Base-by-base conservation (phyloP, 768 basidiomycete species). In the Pleurotus djamor region DNA sequence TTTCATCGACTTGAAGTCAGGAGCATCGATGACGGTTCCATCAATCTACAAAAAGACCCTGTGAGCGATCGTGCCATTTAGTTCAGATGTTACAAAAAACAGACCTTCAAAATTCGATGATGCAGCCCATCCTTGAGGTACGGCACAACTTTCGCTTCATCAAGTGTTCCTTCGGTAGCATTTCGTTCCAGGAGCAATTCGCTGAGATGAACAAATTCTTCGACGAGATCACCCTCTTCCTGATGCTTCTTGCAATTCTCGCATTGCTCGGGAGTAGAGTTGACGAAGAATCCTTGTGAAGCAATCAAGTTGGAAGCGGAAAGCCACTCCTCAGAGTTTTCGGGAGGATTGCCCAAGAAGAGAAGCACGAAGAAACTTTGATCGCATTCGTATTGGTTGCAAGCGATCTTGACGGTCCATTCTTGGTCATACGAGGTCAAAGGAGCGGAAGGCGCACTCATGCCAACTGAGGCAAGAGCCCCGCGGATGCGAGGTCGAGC, bases 141-240 rank as follows among this genome's bases (percentile, higher is more conserved):
- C 34, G 79, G 76, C 7, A 65, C 65, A 33, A 82, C 71, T n/a
- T 68, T 72, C 10, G 63, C 63, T 4, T 78, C 77, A 6, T 76
- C 70, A 37, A 76, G 68, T 4, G 78, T 33, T 28, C 49, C 73
- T 4, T 60, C 52, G 33, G 77, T 60, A 3, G 67, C 66, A 0
- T 69, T 69, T 33, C 66, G 67, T 4, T 68, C 60, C 2, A 62
- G 62, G 43, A 83, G 72, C 3, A 64, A 71, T 0, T 70, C 60
- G 47, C 77, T 76, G 35, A 83, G 68, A 60, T 77, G 79, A 4
- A 82, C 75, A 65, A 78, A 81, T 4, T 79, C 79, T 64, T 80
- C 79, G 17, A 69, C 65, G 17, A 73, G 44, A 48, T 74, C 69
- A 17, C 49, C 49, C 32, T 50, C 6, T 32, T 50, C 49, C 5